These are phyloP conservation scores for Alternaria rosae DNA, from an alignment of 2,329 filamentous ascomycete species.

Conservation along the genomic window DNA sequence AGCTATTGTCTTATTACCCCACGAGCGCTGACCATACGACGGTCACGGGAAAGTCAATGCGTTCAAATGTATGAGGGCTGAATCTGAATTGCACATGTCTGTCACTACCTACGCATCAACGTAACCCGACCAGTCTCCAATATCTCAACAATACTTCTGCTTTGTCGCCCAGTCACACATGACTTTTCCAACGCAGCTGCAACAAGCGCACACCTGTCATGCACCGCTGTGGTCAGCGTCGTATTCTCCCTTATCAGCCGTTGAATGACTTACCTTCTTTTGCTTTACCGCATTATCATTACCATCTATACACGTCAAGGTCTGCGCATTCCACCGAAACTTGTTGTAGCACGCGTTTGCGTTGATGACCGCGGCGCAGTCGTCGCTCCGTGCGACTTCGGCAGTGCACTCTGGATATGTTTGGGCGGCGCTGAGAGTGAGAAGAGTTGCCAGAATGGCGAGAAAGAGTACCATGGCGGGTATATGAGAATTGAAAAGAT, in stretches of 20 bases:
- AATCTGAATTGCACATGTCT: neutral
- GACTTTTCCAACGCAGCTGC: constrained; percentile 37
- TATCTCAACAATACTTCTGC: constrained; percentile 25
- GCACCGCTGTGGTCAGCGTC: neutral
- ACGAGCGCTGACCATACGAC: neutral
- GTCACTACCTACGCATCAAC: neutral
- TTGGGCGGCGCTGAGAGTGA: constrained; percentile 21
- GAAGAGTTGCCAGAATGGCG: constrained; percentile 18
- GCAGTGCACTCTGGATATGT: constrained; percentile 32
- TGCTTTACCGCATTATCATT: constrained; percentile 28
- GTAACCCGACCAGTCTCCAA: neutral
- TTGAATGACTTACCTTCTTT: constrained; percentile 28
- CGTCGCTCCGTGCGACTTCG: constrained; percentile 34
- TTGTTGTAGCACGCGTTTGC: constrained; percentile 46
- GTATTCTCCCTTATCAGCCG: neutral
- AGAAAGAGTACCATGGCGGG: constrained; percentile 25
- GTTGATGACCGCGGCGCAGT: constrained; percentile 41
- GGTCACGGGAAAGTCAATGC: neutral
- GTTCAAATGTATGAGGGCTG: neutral
- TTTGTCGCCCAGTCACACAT: constrained; percentile 42
- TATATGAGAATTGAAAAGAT: neutral
- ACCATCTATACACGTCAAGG: constrained; percentile 39
- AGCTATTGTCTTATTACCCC: too few species aligned
- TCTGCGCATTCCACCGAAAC: constrained; percentile 32
- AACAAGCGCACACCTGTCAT: constrained; percentile 40